A percentile compares a stretch with the other conserved stretches of the same genome.
Evolutionary conservation across 2,329 filamentous ascomycete genomes (phyloP).

Genomic region (Didymella lethalis): DNA sequence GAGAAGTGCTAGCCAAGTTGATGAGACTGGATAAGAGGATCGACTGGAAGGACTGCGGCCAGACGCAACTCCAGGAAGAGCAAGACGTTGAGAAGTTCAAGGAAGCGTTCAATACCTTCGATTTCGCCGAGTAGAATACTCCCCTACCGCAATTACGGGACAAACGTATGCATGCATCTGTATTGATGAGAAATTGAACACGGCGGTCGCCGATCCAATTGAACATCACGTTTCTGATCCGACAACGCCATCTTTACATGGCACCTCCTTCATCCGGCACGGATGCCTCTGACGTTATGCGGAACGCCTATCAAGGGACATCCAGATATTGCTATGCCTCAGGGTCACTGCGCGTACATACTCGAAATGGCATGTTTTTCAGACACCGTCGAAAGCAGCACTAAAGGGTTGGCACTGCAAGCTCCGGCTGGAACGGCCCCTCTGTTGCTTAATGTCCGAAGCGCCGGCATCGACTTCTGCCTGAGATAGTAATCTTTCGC

Average conservation of each 20-base stretch:
- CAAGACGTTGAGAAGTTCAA: constrained; percentile 82
- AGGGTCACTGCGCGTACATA: constrained; percentile 18
- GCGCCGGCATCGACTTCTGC: neutral
- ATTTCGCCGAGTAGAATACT: constrained; percentile 66
- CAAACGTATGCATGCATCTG: neutral
- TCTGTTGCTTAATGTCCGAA: constrained; percentile 25
- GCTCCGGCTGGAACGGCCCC: constrained; percentile 36
- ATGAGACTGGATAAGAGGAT: constrained; percentile 79
- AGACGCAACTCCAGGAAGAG: constrained; percentile 79
- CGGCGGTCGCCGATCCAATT: constrained; percentile 6
- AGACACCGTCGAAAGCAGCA: constrained; percentile 40
- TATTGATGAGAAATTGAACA: constrained; percentile 3
- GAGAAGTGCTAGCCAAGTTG: constrained; percentile 87
- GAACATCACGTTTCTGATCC: neutral
- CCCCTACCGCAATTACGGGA: neutral
- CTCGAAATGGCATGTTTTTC: constrained; percentile 38
- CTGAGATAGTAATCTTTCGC: neutral
- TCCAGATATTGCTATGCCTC: constrained; percentile 1
- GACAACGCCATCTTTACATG: neutral
- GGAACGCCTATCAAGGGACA: neutral
- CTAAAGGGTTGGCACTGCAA: constrained; percentile 50
- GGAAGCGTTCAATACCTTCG: constrained; percentile 81
- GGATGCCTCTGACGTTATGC: neutral
- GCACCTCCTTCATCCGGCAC: neutral
- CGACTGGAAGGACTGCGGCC: constrained; percentile 84